Base-by-base conservation (phyloP, 768 basidiomycete species). In the Pleurotus tuber-regium region DNA sequence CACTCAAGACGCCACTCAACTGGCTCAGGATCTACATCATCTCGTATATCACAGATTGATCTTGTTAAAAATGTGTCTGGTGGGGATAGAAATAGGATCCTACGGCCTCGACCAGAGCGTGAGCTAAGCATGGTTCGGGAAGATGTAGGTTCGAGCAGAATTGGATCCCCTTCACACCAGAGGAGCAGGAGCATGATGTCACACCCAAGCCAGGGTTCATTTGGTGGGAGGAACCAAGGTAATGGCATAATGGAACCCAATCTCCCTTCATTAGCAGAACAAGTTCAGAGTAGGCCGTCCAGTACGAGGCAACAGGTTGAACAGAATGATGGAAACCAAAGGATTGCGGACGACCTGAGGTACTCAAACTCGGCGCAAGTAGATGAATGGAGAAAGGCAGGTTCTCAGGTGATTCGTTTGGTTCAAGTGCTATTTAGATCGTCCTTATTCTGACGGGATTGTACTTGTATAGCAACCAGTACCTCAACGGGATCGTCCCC, bases 21-120 rank as follows among this genome's bases (percentile, higher is more conserved):
- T 21, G 65, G 64, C 21, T 48, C 59, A 7, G 50, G 44, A 12
- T 63, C 62, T 6, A 52, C 53, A 5, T 71, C 70, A 4, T 70
- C 69, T 1, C 62, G 63, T 25, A 57, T 71, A 8, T 73, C 73
- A 6, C 67, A 71, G 55, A 62, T 70, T 44, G 69, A 66, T 26
- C 57, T 74, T 12, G 29, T 47, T 4, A 47, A 47, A 6, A 26
- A 14, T 4, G 46, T 12, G 9, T 21, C 46, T 11, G 33, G 21
- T 0, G 46, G 30, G 1, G 35, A 36, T 36, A 36, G 35, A n/a
- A n/a, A n/a, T 16, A 14, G 30, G 40, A n/a, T 21, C 18, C 40
- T 42, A 14, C 40, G 40, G 14, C 40, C 40, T 33, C 46, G 30
- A 12, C 28, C 28, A 8, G 21, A 47, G 16, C 46, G 46, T 4